These are phyloP conservation scores for Ormosia semicastrata DNA, from an alignment of 306 rosid species.

Conservation along the genomic window DNA sequence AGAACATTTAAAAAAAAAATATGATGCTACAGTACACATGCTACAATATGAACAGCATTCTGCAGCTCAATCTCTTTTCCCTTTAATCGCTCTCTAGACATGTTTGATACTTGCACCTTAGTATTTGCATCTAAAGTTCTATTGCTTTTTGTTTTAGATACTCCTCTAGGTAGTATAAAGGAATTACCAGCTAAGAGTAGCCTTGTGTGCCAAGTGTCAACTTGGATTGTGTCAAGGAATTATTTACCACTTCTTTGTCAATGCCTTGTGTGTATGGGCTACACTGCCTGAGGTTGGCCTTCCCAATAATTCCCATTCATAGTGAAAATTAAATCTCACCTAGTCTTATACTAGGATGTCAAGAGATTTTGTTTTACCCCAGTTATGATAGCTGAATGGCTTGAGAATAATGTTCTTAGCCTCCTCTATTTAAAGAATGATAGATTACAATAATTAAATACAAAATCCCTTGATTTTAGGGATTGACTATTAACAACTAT, in stretches of 20 bases:
- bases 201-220: conserved; percentile 12
- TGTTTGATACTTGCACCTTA: not conserved
- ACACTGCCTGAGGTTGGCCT: conserved; percentile 13
- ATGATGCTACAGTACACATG: not conserved
- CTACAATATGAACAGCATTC: not conserved
- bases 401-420: no score
- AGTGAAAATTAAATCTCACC: not conserved
- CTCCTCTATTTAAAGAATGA: no score
- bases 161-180: not conserved
- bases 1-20: not conserved
- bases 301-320: not conserved
- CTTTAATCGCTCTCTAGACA: not conserved
- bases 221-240: conserved; percentile 1
- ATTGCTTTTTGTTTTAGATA: not conserved
- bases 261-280: conserved; percentile 11
- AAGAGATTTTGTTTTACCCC: not conserved
- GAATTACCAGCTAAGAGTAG: not conserved
- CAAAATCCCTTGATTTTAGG: no score
- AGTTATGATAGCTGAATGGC: no score
- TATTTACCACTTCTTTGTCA: not conserved
- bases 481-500: no score
- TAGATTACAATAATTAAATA: no score
- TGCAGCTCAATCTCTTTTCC: not conserved
- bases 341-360: not conserved
- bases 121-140: not conserved